Conservation (phyloP, 2,329 filamentous ascomycete genomes). For the Ceratocystis colombiana region DNA sequence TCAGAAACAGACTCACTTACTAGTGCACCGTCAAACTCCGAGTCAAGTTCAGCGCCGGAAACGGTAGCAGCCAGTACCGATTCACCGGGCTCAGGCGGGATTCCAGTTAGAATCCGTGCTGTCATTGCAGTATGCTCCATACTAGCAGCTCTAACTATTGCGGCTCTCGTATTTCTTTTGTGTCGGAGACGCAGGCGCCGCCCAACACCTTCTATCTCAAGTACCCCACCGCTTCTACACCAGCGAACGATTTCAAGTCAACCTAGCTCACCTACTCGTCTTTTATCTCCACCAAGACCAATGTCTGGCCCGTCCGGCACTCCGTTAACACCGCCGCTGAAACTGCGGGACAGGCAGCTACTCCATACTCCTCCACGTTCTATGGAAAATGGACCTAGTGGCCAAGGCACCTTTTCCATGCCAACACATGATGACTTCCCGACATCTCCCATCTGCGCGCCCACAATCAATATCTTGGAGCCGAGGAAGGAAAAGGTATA, state of each 20-base stretch:
- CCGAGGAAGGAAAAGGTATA: conserved; percentile 20
- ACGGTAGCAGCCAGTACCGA: background rate
- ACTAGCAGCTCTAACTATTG: conserved; percentile 14
- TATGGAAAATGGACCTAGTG: conserved; percentile 19
- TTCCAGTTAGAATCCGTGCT: conserved; percentile 18
- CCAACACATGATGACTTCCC: conserved; percentile 15
- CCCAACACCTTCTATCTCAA: conserved; percentile 13
- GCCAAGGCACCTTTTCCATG: conserved; percentile 20
- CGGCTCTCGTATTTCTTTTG: conserved; percentile 18
- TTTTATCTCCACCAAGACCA: conserved; percentile 15
- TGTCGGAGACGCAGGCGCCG: conserved; percentile 10
- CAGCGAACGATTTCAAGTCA: conserved; percentile 12
- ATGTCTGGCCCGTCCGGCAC: background rate
- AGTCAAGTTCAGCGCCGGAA: background rate
- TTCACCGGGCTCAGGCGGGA: conserved; percentile 9
- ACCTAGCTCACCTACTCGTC: conserved; percentile 7
- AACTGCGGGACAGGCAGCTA: conserved; percentile 20
- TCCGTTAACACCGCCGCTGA: conserved; percentile 19
- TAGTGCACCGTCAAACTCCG: background rate
- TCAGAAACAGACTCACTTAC: background rate
- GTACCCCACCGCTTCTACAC: conserved; percentile 15
- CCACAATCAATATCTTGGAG: conserved; percentile 18
- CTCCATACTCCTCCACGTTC: conserved; percentile 22
- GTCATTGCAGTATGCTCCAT: conserved; percentile 22
- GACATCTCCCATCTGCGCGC: conserved; percentile 20